Conservation (phyloP, 495 filamentous ascomycete genomes). For the Aspergillus steynii region DNA sequence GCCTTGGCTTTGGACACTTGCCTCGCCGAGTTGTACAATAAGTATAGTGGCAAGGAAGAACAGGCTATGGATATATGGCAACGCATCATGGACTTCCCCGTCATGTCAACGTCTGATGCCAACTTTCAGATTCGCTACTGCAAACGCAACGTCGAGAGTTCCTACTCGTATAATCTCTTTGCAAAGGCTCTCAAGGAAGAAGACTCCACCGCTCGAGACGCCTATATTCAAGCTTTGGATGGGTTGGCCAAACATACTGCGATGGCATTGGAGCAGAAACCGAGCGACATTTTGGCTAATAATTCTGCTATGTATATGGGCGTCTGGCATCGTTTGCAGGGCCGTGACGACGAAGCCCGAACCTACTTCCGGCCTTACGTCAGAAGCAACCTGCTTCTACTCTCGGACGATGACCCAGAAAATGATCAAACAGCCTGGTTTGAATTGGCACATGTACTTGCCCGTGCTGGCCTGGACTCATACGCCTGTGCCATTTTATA, state of each 20-base stretch:
- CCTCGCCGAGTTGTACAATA: not conserved
- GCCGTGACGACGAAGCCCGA: conserved; percentile 2
- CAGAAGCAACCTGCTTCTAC: conserved; percentile 5
- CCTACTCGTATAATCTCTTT: not conserved
- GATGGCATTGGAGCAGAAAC: not conserved
- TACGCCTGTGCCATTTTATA: not conserved
- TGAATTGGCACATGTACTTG: conserved; percentile 4
- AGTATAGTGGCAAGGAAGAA: not conserved
- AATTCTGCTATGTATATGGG: conserved; percentile 2
- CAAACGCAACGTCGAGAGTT: not conserved
- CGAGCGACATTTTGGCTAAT: not conserved
- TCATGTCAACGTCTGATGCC: not conserved
- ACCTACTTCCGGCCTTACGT: conserved; percentile 11
- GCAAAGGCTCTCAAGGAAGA: not conserved
- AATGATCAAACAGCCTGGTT: conserved; percentile 8
- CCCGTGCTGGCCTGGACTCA: conserved; percentile 3
- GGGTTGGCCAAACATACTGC: not conserved
- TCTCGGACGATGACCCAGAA: conserved; percentile 16
- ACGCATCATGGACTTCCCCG: not conserved
- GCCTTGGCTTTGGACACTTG: not conserved
- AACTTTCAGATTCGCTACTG: not conserved
- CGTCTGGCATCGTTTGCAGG: conserved; percentile 12
- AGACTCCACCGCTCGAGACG: not conserved
- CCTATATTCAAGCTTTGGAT: not conserved
- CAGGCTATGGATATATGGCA: not conserved